A percentile compares a stretch with the other conserved stretches of the same genome.
Evolutionary conservation across 306 rosid species (phyloP).

Genomic region (Begonia peltatifolia): DNA sequence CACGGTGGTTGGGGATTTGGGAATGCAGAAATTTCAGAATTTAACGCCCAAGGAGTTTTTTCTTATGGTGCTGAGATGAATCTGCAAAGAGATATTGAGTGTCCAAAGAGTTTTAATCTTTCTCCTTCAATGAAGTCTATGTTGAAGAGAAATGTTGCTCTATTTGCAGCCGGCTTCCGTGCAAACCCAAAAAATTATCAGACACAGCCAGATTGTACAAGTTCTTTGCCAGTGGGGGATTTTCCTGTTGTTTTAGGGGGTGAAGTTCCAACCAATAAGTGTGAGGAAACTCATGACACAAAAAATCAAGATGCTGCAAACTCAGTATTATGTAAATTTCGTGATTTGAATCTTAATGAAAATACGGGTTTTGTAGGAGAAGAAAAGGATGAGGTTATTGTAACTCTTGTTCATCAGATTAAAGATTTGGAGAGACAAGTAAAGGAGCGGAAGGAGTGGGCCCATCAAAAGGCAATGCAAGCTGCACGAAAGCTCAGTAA

Average conservation of each 20-base stretch:
- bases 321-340: constrained; percentile 67
- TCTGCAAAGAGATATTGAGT: constrained; percentile 60
- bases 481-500: constrained; percentile 76
- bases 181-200: constrained; percentile 58
- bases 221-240: constrained; percentile 22
- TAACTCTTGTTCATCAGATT: constrained; percentile 56
- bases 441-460: constrained; percentile 85
- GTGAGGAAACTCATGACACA: constrained; percentile 30
- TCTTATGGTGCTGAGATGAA: constrained; percentile 41
- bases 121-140: constrained; percentile 76
- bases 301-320: constrained; percentile 61
- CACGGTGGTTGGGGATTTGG: constrained; percentile 97
- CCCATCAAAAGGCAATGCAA: constrained; percentile 91
- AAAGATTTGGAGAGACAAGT: constrained; percentile 85
- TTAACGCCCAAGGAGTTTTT: constrained; percentile 32
- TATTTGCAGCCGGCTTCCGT: constrained; percentile 92
- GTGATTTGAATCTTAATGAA: constrained; percentile 78
- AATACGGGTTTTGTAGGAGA: constrained; percentile 61
- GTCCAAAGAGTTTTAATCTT: constrained; percentile 82
- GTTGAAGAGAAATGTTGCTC: constrained; percentile 75
- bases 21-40: constrained; percentile 47
- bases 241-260: constrained; percentile 26
- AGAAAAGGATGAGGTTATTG: constrained; percentile 78
- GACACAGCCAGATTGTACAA: constrained; percentile 18
- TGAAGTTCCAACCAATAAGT: constrained; percentile 27